Evolutionary conservation across 768 basidiomycete species (phyloP).

Genomic region (Mycena latifolia): DNA sequence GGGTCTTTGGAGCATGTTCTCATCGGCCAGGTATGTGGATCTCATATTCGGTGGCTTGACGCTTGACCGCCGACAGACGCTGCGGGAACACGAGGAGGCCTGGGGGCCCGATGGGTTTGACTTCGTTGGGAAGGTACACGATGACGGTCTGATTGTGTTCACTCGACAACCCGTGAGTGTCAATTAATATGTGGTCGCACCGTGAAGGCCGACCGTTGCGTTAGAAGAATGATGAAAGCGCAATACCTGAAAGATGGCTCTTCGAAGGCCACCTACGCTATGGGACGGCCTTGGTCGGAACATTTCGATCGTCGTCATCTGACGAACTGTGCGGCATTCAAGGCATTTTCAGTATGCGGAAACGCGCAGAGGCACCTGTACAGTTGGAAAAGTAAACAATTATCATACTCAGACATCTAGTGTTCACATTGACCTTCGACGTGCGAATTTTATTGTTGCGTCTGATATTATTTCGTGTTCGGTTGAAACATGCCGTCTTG

Average conservation of each 20-base stretch:
- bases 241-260: constrained; percentile 63
- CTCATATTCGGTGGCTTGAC: constrained; percentile 29
- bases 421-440: neutral
- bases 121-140: constrained; percentile 68
- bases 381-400: too few species aligned
- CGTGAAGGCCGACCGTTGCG: constrained; percentile 18
- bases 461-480: neutral
- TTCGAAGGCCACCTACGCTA: constrained; percentile 69
- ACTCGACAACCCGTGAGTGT: constrained; percentile 70
- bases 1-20: constrained; percentile 47
- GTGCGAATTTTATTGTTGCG: neutral
- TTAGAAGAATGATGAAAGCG: constrained; percentile 56
- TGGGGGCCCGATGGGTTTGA: constrained; percentile 70
- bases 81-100: constrained; percentile 64
- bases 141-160: constrained; percentile 71
- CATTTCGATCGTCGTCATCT: constrained; percentile 58
- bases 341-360: constrained; percentile 72
- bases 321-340: constrained; percentile 50
- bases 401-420: too few species aligned
- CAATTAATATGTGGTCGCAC: constrained; percentile 22
- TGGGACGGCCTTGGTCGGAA: constrained; percentile 64
- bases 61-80: constrained; percentile 54
- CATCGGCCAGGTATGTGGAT: constrained; percentile 55
- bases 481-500: too few species aligned
- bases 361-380: constrained; percentile 27